phyloP scores from a whole-genome alignment of 805 yeast species.

The Cyberlindnera nakhonratchasimensis region DNA sequence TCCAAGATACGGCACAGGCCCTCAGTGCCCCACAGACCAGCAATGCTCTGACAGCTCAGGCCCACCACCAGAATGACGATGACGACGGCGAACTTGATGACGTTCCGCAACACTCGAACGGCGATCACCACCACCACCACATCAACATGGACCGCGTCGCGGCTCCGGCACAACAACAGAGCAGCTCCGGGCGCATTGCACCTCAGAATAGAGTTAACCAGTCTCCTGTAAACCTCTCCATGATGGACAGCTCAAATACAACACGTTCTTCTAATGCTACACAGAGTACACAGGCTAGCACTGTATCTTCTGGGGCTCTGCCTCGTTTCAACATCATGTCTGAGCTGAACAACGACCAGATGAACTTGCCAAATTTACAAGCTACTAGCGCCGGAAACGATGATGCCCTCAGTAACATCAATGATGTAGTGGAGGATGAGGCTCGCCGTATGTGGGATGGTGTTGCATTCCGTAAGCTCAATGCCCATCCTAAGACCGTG shows the following conservation, averaged over 20 bases:
- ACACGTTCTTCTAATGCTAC: neutral
- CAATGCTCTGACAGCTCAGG: conserved; percentile 1
- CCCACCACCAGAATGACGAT: conserved; percentile 4
- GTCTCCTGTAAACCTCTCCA: conserved; percentile 8
- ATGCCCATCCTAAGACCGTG: conserved; percentile 26
- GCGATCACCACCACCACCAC: conserved; percentile 9
- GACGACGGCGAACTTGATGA: conserved; percentile 1
- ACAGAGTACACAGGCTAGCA: conserved; percentile 1
- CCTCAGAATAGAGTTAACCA: conserved; percentile 20
- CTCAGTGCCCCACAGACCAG: conserved; percentile 1
- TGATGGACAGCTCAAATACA: conserved; percentile 7
- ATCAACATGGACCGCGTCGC: conserved; percentile 7
- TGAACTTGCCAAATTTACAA: conserved; percentile 6
- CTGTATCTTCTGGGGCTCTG: conserved; percentile 1
- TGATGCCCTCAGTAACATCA: conserved; percentile 7
- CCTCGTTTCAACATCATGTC: conserved; percentile 12
- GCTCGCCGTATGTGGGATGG: conserved; percentile 20
- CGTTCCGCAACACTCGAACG: conserved; percentile 6
- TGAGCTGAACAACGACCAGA: conserved; percentile 15
- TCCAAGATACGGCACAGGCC: neutral
- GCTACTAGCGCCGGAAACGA: conserved; percentile 2
- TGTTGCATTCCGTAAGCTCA: conserved; percentile 21
- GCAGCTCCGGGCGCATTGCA: conserved; percentile 7
- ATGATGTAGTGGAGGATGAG: conserved; percentile 15
- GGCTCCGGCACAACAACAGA: neutral